A percentile compares a stretch with the other conserved stretches of the same genome.
phyloP scores from a whole-genome alignment of 495 filamentous ascomycete species.

The Lineolata rhizophorae region DNA sequence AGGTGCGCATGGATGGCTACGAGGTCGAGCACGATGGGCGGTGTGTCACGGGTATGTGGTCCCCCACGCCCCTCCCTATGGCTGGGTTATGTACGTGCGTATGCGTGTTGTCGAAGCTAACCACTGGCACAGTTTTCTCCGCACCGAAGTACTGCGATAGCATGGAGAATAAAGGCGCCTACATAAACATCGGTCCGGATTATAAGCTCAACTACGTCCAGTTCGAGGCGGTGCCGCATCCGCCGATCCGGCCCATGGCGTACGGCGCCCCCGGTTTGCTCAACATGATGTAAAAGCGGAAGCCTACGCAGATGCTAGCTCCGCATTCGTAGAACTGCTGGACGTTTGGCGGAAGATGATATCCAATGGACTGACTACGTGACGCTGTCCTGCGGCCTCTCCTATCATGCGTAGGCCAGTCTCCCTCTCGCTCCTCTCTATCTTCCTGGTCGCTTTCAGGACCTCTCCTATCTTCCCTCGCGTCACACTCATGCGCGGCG shows the following conservation, averaged over 20 bases:
- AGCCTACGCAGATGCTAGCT: no score
- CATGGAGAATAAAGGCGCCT: conserved; percentile 94
- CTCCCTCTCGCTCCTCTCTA: no score
- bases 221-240: conserved; percentile 93
- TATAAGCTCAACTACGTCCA: conserved; percentile 78
- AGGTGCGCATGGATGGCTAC: conserved; percentile 94
- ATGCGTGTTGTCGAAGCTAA: background rate
- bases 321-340: no score
- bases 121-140: conserved; percentile 53
- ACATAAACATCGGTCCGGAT: conserved; percentile 88
- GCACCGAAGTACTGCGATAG: conserved; percentile 94
- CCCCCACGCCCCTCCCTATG: background rate
- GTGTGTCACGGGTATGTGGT: conserved; percentile 64
- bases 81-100: background rate
- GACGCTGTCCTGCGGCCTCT: no score
- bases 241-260: conserved; percentile 79
- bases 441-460: no score
- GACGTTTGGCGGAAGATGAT: no score
- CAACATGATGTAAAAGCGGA: background rate
- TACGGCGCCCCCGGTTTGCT: background rate
- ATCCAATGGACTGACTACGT: no score
- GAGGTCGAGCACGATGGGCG: conserved; percentile 92
- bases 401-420: no score
- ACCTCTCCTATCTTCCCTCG: no score
- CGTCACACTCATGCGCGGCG: no score